These are phyloP conservation scores for Santalum album DNA, from an alignment of 164 flowering plant genomes.

Conservation along the genomic window DNA sequence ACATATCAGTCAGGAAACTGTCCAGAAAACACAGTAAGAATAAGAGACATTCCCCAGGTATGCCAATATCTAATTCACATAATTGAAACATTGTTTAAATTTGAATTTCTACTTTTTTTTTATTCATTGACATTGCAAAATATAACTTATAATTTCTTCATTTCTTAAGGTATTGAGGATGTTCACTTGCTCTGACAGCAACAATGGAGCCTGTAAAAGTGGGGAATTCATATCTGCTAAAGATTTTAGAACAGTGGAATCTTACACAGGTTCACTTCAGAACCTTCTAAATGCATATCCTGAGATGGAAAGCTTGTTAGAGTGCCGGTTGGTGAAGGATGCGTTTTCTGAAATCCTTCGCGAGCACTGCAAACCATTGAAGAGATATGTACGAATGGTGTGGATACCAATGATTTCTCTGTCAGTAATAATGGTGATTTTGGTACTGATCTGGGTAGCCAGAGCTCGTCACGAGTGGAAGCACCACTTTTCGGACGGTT, in stretches of 20 bases:
- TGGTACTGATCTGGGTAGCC: constrained; percentile 47
- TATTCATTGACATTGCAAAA: too few species aligned
- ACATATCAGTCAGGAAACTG: constrained; percentile 54
- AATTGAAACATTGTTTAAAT: not conserved
- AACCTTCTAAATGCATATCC: constrained; percentile 57
- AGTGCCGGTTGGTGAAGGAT: constrained; percentile 58
- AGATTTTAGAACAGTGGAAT: constrained; percentile 26
- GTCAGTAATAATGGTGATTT: constrained; percentile 38
- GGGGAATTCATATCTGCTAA: constrained; percentile 29
- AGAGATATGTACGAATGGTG: constrained; percentile 36
- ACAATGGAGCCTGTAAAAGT: constrained; percentile 28
- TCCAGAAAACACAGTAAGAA: constrained; percentile 38
- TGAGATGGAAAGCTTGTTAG: constrained; percentile 53
- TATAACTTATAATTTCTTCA: too few species aligned
- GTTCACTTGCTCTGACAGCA: constrained; percentile 40
- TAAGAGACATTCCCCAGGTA: constrained; percentile 77
- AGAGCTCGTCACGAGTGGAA: constrained; percentile 24
- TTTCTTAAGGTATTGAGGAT: constrained; percentile 36
- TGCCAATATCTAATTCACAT: not conserved
- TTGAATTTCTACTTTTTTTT: not conserved
- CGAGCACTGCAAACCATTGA: constrained; percentile 65
- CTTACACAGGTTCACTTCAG: constrained; percentile 60
- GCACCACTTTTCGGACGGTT: constrained; percentile 29
- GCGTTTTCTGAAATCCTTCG: constrained; percentile 52
- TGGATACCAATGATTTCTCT: constrained; percentile 49